phyloP scores from a whole-genome alignment of 2,329 filamentous ascomycete species.

The Aspergillus ruber region DNA sequence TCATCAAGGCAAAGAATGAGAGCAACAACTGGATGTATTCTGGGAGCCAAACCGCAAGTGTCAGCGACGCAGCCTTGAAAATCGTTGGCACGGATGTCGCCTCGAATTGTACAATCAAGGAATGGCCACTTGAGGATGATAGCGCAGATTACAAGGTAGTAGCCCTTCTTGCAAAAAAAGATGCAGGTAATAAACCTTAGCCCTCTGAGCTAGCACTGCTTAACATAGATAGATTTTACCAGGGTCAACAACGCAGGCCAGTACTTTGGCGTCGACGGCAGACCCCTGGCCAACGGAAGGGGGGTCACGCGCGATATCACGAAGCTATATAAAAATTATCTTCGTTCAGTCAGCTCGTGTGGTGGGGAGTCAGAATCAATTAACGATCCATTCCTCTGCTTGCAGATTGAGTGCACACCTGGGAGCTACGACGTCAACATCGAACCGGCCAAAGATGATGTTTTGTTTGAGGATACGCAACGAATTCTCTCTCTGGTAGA shows the following conservation, averaged over 20 bases:
- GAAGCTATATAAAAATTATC: slow-evolving; percentile 44
- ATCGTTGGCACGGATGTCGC: slow-evolving; percentile 50
- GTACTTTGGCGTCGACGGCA: slow-evolving; percentile 52
- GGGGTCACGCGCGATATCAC: slow-evolving; percentile 50
- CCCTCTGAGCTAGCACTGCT: background rate
- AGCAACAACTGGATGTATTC: slow-evolving; percentile 56
- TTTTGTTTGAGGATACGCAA: slow-evolving; percentile 49
- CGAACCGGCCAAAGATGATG: slow-evolving; percentile 58
- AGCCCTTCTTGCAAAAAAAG: slow-evolving; percentile 45
- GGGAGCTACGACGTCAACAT: slow-evolving; percentile 57
- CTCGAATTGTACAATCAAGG: slow-evolving; percentile 41
- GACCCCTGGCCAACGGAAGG: slow-evolving; percentile 47
- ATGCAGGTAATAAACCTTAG: slow-evolving; percentile 25
- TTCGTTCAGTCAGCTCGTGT: slow-evolving; percentile 32
- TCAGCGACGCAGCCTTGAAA: slow-evolving; percentile 51
- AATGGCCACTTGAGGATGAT: slow-evolving; percentile 21
- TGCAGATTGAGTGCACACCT: slow-evolving; percentile 49
- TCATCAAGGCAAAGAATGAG: slow-evolving; percentile 55
- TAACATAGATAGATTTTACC: slow-evolving; percentile 29
- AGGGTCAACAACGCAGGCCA: slow-evolving; percentile 34
- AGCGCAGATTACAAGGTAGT: slow-evolving; percentile 33
- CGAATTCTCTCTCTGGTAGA: slow-evolving; percentile 39
- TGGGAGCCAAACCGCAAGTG: slow-evolving; percentile 41
- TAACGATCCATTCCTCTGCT: slow-evolving; percentile 50
- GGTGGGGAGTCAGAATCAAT: slow-evolving; percentile 17